Evolutionary conservation across 495 filamentous ascomycete genomes (phyloP), one percentile per base, ranked within the genome.

Genomic region (Talaromyces trachyspermus): DNA sequence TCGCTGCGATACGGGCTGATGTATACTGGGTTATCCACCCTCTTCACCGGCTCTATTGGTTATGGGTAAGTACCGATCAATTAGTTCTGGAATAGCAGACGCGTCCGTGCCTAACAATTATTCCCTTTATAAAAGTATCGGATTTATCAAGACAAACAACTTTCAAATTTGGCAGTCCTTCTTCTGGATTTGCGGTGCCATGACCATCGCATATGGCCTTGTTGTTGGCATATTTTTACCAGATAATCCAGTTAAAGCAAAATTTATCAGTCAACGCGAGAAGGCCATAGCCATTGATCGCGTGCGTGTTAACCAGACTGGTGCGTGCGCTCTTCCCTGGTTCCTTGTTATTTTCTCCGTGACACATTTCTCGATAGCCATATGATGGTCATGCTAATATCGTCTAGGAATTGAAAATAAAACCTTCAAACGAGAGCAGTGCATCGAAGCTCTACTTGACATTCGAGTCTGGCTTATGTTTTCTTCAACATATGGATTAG

Each of bases 331-430:
- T n/a, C n/a, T n/a, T n/a, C n/a, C n/a, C n/a, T n/a, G n/a, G n/a
- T n/a, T n/a, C n/a, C n/a, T n/a, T n/a, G n/a, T n/a, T n/a, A n/a
- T n/a, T n/a, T n/a, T n/a, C n/a, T n/a, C n/a, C n/a, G n/a, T n/a
- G n/a, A n/a, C n/a, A n/a, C n/a, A n/a, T n/a, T n/a, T n/a, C n/a
- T n/a, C n/a, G n/a, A n/a, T n/a, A n/a, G n/a, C n/a, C n/a, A n/a
- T n/a, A n/a, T n/a, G n/a, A n/a, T n/a, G n/a, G n/a, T n/a, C n/a
- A n/a, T n/a, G n/a, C n/a, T n/a, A n/a, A n/a, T n/a, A n/a, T n/a
- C n/a, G n/a, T n/a, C n/a, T n/a, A 12, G 77, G 77, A 41, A 67
- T 79, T 14, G 69, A 73, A 33, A 80, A 76, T 51, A 79, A 78
- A 51, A 60, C 67, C 17, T 79, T 80, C 54, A 74, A 77, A 37